Conservation (phyloP, 345 rosid genomes). For the Rhodamnia rubescens region DNA sequence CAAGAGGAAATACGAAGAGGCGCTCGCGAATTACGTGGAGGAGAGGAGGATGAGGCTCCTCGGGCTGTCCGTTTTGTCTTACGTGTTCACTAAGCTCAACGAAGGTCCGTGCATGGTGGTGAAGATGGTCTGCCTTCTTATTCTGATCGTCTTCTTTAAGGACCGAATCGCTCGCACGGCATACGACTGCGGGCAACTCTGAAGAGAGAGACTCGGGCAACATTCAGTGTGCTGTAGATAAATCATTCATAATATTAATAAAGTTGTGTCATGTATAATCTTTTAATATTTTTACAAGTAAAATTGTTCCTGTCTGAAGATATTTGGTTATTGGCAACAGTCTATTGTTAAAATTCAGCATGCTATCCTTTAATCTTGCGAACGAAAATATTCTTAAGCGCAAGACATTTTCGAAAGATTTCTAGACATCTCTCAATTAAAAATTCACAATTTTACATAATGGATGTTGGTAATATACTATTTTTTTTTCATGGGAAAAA, state of each 20-base stretch:
- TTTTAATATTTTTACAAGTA: neutral
- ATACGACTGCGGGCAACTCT: conserved; percentile 4
- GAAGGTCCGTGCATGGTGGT: neutral
- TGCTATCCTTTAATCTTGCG: neutral
- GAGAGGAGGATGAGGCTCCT: conserved; percentile 34
- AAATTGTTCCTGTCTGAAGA: neutral
- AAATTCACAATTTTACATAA: too few relatives aligned
- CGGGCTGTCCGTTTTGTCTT: neutral
- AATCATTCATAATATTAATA: neutral
- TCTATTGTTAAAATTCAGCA: neutral
- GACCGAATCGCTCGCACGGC: neutral
- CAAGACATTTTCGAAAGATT: neutral
- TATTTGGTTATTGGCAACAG: neutral
- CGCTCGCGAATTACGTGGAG: conserved; percentile 23
- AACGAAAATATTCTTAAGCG: neutral
- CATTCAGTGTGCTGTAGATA: too few relatives aligned
- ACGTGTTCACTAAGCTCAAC: neutral
- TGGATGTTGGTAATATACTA: too few relatives aligned
- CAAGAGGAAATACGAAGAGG: conserved; percentile 13
- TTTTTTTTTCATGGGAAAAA: too few relatives aligned
- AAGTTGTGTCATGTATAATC: neutral
- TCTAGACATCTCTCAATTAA: too few relatives aligned
- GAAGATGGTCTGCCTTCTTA: neutral
- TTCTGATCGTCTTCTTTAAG: neutral
- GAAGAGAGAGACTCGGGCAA: neutral